phyloP scores from a whole-genome alignment of 345 rosid species.

The Xanthoceras sorbifolium region DNA sequence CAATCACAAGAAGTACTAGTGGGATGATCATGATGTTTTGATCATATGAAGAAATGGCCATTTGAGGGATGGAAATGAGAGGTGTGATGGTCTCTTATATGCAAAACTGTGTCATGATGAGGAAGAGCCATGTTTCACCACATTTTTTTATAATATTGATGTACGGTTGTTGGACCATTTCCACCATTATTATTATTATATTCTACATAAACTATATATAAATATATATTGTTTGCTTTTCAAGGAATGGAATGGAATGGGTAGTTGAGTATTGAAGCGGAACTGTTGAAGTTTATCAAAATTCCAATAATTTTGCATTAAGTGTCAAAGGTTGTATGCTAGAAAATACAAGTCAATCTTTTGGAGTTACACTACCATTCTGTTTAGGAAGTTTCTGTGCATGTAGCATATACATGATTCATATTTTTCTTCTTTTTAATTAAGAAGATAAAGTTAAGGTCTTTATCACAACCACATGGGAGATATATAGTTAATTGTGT shows the following conservation, averaged over 20 bases:
- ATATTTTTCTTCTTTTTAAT: too few species aligned
- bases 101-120: neutral
- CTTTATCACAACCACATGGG: too few species aligned
- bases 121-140: neutral
- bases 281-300: neutral
- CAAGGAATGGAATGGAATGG: neutral
- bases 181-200: too few species aligned
- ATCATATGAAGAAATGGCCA: neutral
- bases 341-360: neutral
- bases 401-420: neutral
- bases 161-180: neutral
- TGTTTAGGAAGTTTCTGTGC: neutral
- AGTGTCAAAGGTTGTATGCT: slow-evolving; percentile 3
- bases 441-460: too few species aligned
- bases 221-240: neutral
- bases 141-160: too few species aligned
- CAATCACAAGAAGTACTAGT: neutral
- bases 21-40: neutral
- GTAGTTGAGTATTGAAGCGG: neutral
- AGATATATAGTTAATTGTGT: too few species aligned
- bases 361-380: neutral
- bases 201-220: neutral
- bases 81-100: neutral
- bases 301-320: neutral
- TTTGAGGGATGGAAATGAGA: neutral